Base-by-base conservation (phyloP, 2,329 filamentous ascomycete species). In the Daldinia sp. region DNA sequence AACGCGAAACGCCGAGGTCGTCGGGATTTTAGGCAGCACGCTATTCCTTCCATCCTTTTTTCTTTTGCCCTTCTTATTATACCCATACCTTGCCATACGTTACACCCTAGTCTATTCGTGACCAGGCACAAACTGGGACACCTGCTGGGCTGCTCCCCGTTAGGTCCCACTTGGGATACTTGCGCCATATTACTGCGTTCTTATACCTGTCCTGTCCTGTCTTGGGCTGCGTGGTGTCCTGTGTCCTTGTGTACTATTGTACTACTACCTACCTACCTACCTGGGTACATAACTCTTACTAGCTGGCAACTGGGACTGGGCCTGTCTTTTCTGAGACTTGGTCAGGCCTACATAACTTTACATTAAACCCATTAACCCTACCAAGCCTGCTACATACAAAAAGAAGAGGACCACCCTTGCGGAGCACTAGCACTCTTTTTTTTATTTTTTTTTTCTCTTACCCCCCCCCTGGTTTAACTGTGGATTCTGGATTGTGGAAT, bases 21-120 rank as follows among this genome's bases (percentile, higher is more conserved):
- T 65, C 54, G 57, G 58, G 55, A 64, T 64, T 59, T 67, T 60
- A 66, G 60, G 58, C 66, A 68, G 39, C 52, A 56, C 58, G 51
- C 60, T 61, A 61, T 61, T 53, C 54, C 50, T 29, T 32, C 50
- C 34, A 54, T 51, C 49, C 50, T 48, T 41, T 41, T 50, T 41
- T 57, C 45, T 41, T 47, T 48, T 53, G n/a, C 23, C 45, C 34
- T 54, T 48, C 21, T 54, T 62, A 37, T 51, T 52, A 27, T 37
- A 34, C 45, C 59, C 63, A 56, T 63, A 54, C 53, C 53, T 56
- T 53, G 39, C 61, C 54, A 58, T 61, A 61, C 61, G 64, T 59
- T 67, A 57, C 64, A 62, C 58, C 64, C 64, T 53, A 56, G 64
- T 65, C 55, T 58, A 63, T 58, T 64, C 55, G 58, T 65, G 62